Base-by-base conservation (phyloP, 768 basidiomycete species). In the Boletus rex-veris region DNA sequence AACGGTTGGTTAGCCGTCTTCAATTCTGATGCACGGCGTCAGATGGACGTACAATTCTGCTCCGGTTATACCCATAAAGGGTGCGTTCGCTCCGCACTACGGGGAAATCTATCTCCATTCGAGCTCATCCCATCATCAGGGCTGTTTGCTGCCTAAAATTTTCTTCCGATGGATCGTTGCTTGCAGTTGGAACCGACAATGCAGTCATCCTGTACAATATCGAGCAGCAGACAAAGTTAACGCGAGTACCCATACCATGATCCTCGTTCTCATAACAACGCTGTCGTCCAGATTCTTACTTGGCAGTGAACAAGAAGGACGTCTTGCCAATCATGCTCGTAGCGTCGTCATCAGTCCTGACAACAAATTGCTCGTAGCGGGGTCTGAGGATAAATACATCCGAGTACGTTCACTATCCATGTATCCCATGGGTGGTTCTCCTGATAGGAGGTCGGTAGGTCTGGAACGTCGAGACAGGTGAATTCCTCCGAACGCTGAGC, bases 51-150 rank as follows among this genome's bases (percentile, higher is more conserved):
- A 31, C 69, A 70, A n/a, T 64, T 80, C 48, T 79, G 86, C 42
- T 88, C 92, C 66, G 87, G 84, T 33, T 74, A 93, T 42, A 80
- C 82, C 69, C 93, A 95, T 64, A 88, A 90, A 63, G 90, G 87
- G 91, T 92, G 64, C 37, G 80, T 73, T 12, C 36, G 7, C 31
- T 57, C 68, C 70, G 7, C 28, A 43, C 52, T 21, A n/a, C 30
- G 24, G 36, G 51, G n/a, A 41, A 40, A 54, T 44, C 5, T 5
- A 31, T 57, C 48, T 50, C 37, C 52, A 39, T 58, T 55, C 10
- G 14, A 39, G 41, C 55, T 63, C 54, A 57, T 50, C 38, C 45
- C 31, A 26, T 38, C 26, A 46, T 44, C 53, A 71, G 70, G 5
- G 70, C 59, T 3, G 62, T 71, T 33, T 71, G 68, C 46, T 72